Base-by-base conservation (phyloP, 495 filamentous ascomycete genomes). In the Hyphodiscus hymeniophilus region DNA sequence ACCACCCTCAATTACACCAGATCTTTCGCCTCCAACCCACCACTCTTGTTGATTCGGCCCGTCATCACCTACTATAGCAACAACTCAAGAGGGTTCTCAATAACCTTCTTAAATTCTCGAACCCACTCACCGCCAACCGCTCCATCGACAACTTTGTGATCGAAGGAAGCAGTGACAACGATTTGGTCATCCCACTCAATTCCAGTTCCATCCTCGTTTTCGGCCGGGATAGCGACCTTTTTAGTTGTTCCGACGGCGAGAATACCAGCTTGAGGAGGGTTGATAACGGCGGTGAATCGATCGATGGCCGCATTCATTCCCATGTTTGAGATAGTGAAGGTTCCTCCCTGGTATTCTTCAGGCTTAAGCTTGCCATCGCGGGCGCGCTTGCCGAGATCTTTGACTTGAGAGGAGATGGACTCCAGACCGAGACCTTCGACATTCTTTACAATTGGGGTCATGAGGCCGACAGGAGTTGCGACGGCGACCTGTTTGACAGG, bases 311-410 rank as follows among this genome's bases (percentile, higher is more conserved):
- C 58, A 76, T 99, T 99, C 92, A 97, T 97, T 64, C 94, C 94
- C 94, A 99, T 95, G 80, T 99, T 99, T 71, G 84, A 91, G 71
- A 99, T 99, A 63, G 91, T 95, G 71, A 99, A 94, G 57, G 89
- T 95, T 64, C 94, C 94, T 36, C 94, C 94, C 72, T 96, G 91
- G 81, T 91, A 99, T 69, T 99, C 89, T 66, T 99, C 89, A 24
- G 94, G 94, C 81, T 96, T 96, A 55, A 99, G 85, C 81, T 97
- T 99, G 70, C 89, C 88, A 50, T 97, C 94, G 41, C 85, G 76
- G 34, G 92, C 94, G 65, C 89, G 89, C 78, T 92, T 95, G 62
- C 88, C 89, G 23, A 99, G 84, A 57, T 95, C 87, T 73, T 95
- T 96, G 70, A 99, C 79, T 64, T 84, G 74, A 49, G 79, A 69